Base-by-base conservation (phyloP, 2,329 filamentous ascomycete species). In the Pseudogymnoascus sp. region DNA sequence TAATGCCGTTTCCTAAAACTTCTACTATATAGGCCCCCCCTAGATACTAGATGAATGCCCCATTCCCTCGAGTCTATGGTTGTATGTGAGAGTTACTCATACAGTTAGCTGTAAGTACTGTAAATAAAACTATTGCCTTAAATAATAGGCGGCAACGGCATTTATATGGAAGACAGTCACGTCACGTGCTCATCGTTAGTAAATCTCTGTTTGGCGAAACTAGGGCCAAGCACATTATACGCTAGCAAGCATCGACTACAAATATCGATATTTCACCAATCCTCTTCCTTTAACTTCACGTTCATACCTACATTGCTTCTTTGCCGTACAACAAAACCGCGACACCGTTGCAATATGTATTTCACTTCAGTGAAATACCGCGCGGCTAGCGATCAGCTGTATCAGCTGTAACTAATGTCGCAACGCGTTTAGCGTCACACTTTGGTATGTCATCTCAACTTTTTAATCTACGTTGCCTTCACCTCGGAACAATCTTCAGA, bases 151-250 rank as follows among this genome's bases (percentile, higher is more conserved):
- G 13, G 4, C 13, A 39, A 39, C 36, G 14, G 6, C n/a, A 34
- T 34, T 34, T 34, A 11, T 34, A 34, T n/a, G 45, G 5, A 28
- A 25, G n/a, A 25, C 11, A 5, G 6, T 6, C 3, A 13, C 4
- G n/a, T 57, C 51, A 57, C 51, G 51, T 57, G 51, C 5, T 21
- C 10, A 1, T 14, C 16, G n/a, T 13, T 36, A 10, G 51, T 57
- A 57, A 57, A 57, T 57, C 25, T 57, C 51, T 57, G 51, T 57
- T 57, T 57, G 51, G 51, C 51, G 51, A 57, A 57, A 57, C 51
- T 57, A 57, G 51, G 51, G 51, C 51, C 51, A 54, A 16, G 25
- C 25, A 21, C 7, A 57, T 36, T 57, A 34, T 36, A 57, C 51
- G 51, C 51, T 57, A 57, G 51, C 51, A 57, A 34, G 51, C 51